Percentiles rank a stretch among this genome's conserved stretches.
Evolutionary conservation across 768 basidiomycete species (phyloP).

Genomic region (Galerina marginata): DNA sequence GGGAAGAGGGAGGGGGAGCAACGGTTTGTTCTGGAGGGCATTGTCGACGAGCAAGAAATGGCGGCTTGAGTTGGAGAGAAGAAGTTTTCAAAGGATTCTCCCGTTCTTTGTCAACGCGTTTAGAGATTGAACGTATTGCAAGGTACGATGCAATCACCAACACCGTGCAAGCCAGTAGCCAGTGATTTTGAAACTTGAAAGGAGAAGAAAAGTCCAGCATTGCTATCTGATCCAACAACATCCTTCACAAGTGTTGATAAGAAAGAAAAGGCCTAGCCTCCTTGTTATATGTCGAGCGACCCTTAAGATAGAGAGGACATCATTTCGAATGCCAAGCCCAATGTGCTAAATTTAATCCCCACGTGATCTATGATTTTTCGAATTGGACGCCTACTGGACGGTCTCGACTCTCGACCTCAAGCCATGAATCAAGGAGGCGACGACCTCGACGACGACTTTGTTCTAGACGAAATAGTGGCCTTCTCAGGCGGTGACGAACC

Average conservation of each 20-base stretch:
- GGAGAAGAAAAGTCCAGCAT: background rate
- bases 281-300: background rate
- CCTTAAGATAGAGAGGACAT: background rate
- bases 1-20: background rate
- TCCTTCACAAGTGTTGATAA: slow-evolving; percentile 2
- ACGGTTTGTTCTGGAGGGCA: background rate
- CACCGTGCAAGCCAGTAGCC: slow-evolving; percentile 19
- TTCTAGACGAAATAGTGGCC: slow-evolving; percentile 70
- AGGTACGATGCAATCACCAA: slow-evolving; percentile 35
- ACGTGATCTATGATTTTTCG: slow-evolving; percentile 11
- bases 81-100: slow-evolving; percentile 7
- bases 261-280: background rate
- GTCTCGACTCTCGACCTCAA: no score
- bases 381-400: no score
- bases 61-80: slow-evolving; percentile 2
- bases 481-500: slow-evolving; percentile 65
- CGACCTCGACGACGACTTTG: slow-evolving; percentile 85
- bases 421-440: slow-evolving; percentile 58
- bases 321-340: background rate
- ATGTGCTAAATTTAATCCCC: background rate
- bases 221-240: background rate
- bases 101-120: slow-evolving; percentile 20
- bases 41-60: background rate
- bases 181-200: slow-evolving; percentile 1
- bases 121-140: slow-evolving; percentile 28